Evolutionary conservation across 108 stramenopile genomes (phyloP).

Genomic region (Discostella stelligeroides): DNA sequence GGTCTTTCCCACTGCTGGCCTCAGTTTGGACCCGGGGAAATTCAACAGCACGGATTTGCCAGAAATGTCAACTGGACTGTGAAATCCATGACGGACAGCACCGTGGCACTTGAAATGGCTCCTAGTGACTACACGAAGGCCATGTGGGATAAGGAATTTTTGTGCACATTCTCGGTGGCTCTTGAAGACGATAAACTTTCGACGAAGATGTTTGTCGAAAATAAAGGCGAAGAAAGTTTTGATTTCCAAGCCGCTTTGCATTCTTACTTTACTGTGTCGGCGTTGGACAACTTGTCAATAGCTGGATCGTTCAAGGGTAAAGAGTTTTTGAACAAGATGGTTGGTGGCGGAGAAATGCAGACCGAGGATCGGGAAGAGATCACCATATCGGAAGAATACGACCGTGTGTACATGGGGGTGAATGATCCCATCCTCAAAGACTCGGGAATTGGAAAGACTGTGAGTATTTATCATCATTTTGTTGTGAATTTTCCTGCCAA

Average conservation of each 20-base stretch:
- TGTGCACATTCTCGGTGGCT: conserved; percentile 81
- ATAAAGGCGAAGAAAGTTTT: conserved; percentile 84
- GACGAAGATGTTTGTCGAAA: conserved; percentile 88
- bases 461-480: conserved; percentile 37
- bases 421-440: conserved; percentile 92
- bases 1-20: conserved; percentile 96
- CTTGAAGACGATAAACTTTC: conserved; percentile 79
- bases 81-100: conserved; percentile 67
- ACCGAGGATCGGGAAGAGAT: conserved; percentile 84
- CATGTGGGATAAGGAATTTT: conserved; percentile 97
- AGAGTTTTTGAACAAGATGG: conserved; percentile 90
- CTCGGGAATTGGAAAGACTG: conserved; percentile 81
- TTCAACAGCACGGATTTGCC: conserved; percentile 98
- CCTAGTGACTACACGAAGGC: conserved; percentile 92
- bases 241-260: conserved; percentile 96
- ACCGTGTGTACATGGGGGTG: conserved; percentile 93
- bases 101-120: conserved; percentile 79
- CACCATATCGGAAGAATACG: conserved; percentile 89
- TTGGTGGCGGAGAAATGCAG: conserved; percentile 86
- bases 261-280: conserved; percentile 93
- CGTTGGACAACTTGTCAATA: conserved; percentile 88
- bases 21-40: conserved; percentile 87
- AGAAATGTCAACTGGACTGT: conserved; percentile 95
- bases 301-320: conserved; percentile 88
- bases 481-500: no score